These are phyloP conservation scores for Arxiozyma bovina DNA, from an alignment of 1,139 yeast genomes.

Conservation along the genomic window DNA sequence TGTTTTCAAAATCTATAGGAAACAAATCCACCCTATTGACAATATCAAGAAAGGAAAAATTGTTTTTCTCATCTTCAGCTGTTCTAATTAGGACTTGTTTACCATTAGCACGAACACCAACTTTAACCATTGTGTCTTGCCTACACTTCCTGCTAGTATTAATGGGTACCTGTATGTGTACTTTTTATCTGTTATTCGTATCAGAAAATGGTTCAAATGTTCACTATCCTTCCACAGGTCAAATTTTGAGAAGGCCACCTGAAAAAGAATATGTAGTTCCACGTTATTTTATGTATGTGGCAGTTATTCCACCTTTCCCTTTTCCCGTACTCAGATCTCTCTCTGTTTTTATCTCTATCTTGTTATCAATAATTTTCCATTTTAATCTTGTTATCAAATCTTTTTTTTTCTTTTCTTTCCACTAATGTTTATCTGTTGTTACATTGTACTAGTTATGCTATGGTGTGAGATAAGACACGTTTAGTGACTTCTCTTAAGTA, in stretches of 20 bases:
- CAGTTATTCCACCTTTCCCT: no score
- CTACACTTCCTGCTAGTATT: not conserved
- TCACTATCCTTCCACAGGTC: not conserved
- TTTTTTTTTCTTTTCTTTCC: no score
- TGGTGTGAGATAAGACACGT: no score
- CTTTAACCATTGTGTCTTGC: slow-evolving; percentile 18
- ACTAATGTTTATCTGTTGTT: no score
- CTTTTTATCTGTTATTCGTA: not conserved
- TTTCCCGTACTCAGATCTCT: not conserved
- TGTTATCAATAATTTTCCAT: no score
- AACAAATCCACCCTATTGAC: slow-evolving; percentile 26
- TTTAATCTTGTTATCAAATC: no score
- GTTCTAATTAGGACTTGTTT: slow-evolving; percentile 22
- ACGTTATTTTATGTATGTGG: no score
- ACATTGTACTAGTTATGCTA: no score
- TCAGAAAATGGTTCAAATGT: not conserved
- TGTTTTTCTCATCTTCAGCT: slow-evolving; percentile 14
- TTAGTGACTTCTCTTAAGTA: no score
- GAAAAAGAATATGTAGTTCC: no score
- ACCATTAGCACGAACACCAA: slow-evolving; percentile 9
- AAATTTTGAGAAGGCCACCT: no score
- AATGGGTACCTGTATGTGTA: not conserved
- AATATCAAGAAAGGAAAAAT: slow-evolving; percentile 22
- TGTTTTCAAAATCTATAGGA: slow-evolving; percentile 17
- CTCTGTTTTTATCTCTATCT: not conserved